Evolutionary conservation across 108 stramenopile genomes (phyloP).

Genomic region (Conticribra weissflogii): DNA sequence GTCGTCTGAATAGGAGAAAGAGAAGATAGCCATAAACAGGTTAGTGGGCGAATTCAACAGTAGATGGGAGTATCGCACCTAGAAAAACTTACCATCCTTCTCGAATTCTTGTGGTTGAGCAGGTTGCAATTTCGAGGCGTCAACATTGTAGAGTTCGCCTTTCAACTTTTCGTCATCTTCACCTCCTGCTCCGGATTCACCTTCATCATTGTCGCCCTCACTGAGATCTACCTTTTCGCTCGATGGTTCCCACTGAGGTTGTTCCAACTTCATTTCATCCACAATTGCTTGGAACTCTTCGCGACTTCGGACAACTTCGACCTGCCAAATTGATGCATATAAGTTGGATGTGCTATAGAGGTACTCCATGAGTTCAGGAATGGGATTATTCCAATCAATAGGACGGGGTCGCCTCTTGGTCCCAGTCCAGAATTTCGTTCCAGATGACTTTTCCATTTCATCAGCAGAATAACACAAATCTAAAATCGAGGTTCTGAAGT

Average conservation of each 20-base stretch:
- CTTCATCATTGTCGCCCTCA: conserved; percentile 48
- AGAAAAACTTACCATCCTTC: conserved; percentile 55
- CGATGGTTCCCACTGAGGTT: conserved; percentile 67
- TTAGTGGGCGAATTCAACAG: too few species aligned
- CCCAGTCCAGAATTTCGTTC: conserved; percentile 79
- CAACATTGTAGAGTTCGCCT: conserved; percentile 50
- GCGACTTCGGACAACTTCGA: conserved; percentile 50
- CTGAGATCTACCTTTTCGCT: conserved; percentile 48
- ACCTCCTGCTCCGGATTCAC: conserved; percentile 61
- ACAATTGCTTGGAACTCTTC: conserved; percentile 45
- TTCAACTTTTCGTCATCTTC: conserved; percentile 68
- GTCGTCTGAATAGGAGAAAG: too few species aligned
- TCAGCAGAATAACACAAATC: conserved; percentile 51
- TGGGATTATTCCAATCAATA: conserved; percentile 57
- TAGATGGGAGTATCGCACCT: background rate
- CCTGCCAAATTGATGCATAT: conserved; percentile 62
- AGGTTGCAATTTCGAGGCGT: conserved; percentile 48
- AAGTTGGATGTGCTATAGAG: conserved; percentile 70
- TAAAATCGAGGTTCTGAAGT: conserved; percentile 53
- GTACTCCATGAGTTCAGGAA: conserved; percentile 71
- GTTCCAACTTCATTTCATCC: conserved; percentile 42
- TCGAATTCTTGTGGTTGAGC: conserved; percentile 76
- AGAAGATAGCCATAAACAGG: too few species aligned
- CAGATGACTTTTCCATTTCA: conserved; percentile 56
- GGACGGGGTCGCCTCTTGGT: conserved; percentile 79